Conservation (phyloP, 345 rosid genomes). For the Eucalyptus erythrocorys region DNA sequence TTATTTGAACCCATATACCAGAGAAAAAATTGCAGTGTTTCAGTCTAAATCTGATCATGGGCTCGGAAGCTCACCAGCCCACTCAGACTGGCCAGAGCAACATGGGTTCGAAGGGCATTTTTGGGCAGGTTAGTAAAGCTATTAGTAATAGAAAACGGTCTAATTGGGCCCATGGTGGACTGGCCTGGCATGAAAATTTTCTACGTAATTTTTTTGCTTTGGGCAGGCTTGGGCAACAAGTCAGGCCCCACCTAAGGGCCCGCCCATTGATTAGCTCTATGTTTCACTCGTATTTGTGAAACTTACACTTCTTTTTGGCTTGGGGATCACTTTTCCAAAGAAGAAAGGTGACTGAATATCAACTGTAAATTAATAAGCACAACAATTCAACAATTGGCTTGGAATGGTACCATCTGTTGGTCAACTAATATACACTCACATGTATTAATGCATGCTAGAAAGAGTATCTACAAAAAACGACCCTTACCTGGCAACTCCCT, state of each 20-base stretch:
- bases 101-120: background rate
- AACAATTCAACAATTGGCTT: background rate
- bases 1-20: background rate
- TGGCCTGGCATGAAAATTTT: background rate
- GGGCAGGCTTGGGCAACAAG: background rate
- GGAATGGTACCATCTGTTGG: background rate
- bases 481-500: conserved; percentile 89
- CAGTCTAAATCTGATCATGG: background rate
- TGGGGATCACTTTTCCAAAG: background rate
- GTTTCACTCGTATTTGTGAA: background rate
- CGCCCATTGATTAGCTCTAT: background rate
- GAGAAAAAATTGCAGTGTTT: background rate
- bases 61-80: background rate
- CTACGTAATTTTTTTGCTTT: background rate
- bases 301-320: background rate
- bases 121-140: background rate
- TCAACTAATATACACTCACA: background rate
- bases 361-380: background rate
- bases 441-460: background rate
- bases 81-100: background rate
- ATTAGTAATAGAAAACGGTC: background rate
- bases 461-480: background rate
- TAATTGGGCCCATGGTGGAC: background rate
- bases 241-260: background rate
- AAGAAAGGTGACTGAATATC: background rate